Evolutionary conservation across 2,329 filamentous ascomycete genomes (phyloP).

Genomic region (Dothistroma pini): DNA sequence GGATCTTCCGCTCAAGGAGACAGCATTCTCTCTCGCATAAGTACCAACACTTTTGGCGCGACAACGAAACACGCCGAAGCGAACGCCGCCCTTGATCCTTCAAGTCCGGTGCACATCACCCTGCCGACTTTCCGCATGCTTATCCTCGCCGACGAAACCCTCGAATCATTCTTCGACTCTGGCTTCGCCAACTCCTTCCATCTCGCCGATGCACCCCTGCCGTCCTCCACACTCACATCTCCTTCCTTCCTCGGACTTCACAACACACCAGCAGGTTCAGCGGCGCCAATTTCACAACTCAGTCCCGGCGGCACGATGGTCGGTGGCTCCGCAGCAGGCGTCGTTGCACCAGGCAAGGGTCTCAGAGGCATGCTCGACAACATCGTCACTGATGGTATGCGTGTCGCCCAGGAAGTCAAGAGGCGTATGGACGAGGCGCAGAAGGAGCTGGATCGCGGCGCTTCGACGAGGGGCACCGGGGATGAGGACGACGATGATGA

Average conservation of each 20-base stretch:
- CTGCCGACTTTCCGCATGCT: slow-evolving; percentile 99
- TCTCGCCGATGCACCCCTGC: slow-evolving; percentile 63
- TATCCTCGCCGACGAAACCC: slow-evolving; percentile 87
- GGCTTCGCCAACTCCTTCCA: slow-evolving; percentile 93
- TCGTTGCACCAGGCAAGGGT: slow-evolving; percentile 65
- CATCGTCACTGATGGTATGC: slow-evolving; percentile 96
- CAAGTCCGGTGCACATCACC: slow-evolving; percentile 91
- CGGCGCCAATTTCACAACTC: slow-evolving; percentile 21
- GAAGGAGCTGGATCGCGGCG: slow-evolving; percentile 81
- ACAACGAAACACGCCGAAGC: slow-evolving; percentile 67
- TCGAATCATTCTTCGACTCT: slow-evolving; percentile 96
- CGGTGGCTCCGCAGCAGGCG: slow-evolving; percentile 42
- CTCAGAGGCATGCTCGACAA: slow-evolving; percentile 92
- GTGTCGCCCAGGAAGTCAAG: slow-evolving; percentile 87
- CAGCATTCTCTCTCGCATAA: slow-evolving; percentile 27
- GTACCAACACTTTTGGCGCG: slow-evolving; percentile 35
- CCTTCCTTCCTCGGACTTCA: slow-evolving; percentile 72
- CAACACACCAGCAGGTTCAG: slow-evolving; percentile 18
- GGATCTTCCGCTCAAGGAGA: slow-evolving; percentile 17
- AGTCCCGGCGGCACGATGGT: slow-evolving; percentile 22
- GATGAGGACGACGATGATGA: slow-evolving; percentile 60
- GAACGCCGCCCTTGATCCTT: slow-evolving; percentile 86
- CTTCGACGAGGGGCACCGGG: slow-evolving; percentile 50
- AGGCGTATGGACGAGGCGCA: slow-evolving; percentile 95
- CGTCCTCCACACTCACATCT: slow-evolving; percentile 48